Conservation (phyloP, 2,329 filamentous ascomycete species). For the Ophiosphaerella narmari region DNA sequence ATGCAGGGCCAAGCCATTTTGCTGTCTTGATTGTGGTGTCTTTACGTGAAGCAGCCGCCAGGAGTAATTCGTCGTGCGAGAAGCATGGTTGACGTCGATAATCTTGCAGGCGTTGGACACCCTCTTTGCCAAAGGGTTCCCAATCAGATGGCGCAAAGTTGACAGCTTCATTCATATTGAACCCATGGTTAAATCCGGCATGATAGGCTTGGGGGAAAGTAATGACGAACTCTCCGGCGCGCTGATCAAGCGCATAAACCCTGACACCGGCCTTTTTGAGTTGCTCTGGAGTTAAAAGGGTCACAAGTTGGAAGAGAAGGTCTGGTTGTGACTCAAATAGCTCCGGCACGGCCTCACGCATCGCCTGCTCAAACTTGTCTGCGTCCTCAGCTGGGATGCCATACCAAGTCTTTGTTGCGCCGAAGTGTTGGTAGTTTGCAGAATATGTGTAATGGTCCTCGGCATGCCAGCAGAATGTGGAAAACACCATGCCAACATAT, state of each 20-base stretch:
- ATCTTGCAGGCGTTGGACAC: constrained; percentile 81
- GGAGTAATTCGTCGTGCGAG: constrained; percentile 91
- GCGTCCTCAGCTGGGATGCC: constrained; percentile 93
- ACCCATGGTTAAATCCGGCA: constrained; percentile 95
- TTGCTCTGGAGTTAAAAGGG: constrained; percentile 89
- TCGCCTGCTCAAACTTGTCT: constrained; percentile 91
- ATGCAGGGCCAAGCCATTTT: constrained; percentile 89
- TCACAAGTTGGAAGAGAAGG: constrained; percentile 95
- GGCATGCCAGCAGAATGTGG: constrained; percentile 99
- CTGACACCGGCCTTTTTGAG: constrained; percentile 89
- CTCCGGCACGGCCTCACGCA: constrained; percentile 93
- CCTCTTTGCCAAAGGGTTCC: constrained; percentile 87
- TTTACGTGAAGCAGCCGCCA: constrained; percentile 80
- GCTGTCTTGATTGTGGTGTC: constrained; percentile 85
- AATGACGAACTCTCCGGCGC: constrained; percentile 93
- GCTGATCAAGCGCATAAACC: constrained; percentile 93
- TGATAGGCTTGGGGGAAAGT: constrained; percentile 98
- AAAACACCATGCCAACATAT: constrained; percentile 99
- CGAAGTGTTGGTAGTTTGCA: constrained; percentile 97
- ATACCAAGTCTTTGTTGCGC: constrained; percentile 98
- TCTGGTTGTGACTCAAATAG: constrained; percentile 97
- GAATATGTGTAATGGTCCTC: constrained; percentile 98
- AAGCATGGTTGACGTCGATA: constrained; percentile 95
- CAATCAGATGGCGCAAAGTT: constrained; percentile 96
- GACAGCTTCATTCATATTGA: constrained; percentile 98